These are phyloP conservation scores for Saccharomycopsis sp. DNA, from an alignment of 805 yeast species.

Conservation along the genomic window DNA sequence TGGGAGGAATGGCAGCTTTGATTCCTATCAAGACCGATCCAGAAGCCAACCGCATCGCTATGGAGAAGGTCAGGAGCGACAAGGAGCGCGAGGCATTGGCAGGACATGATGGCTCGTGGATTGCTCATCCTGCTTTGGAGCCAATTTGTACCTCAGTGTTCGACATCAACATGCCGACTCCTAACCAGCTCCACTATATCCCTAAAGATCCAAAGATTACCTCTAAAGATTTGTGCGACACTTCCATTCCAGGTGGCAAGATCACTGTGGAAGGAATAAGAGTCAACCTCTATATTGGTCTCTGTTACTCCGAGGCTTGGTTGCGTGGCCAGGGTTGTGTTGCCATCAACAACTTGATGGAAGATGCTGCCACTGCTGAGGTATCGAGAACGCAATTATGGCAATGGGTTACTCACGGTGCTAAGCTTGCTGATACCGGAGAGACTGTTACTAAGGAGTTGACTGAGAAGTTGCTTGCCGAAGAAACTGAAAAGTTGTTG, in stretches of 20 bases:
- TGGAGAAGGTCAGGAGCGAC: slow-evolving; percentile 68
- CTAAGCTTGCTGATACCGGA: slow-evolving; percentile 46
- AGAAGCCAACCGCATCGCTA: slow-evolving; percentile 55
- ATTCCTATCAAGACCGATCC: slow-evolving; percentile 72
- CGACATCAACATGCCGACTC: slow-evolving; percentile 72
- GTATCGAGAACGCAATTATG: slow-evolving; percentile 76
- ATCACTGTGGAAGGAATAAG: slow-evolving; percentile 67
- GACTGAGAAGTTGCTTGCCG: slow-evolving; percentile 49
- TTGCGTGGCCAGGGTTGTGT: slow-evolving; percentile 78
- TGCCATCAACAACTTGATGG: slow-evolving; percentile 80
- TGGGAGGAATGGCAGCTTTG: slow-evolving; percentile 91
- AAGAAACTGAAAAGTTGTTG: slow-evolving; percentile 50
- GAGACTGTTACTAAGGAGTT: slow-evolving; percentile 52
- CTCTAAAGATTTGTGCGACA: slow-evolving; percentile 54
- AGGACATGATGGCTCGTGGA: slow-evolving; percentile 88
- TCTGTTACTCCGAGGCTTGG: slow-evolving; percentile 83
- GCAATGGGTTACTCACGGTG: slow-evolving; percentile 78
- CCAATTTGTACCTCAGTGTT: slow-evolving; percentile 66
- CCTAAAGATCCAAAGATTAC: slow-evolving; percentile 35
- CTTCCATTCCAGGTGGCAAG: slow-evolving; percentile 53
- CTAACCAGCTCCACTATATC: slow-evolving; percentile 55
- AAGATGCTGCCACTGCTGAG: slow-evolving; percentile 87
- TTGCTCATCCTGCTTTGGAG: slow-evolving; percentile 80
- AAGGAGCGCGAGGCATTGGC: slow-evolving; percentile 69
- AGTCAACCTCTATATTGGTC: slow-evolving; percentile 67